These are phyloP conservation scores for Candida montana DNA, from an alignment of 805 yeast species.

Conservation along the genomic window DNA sequence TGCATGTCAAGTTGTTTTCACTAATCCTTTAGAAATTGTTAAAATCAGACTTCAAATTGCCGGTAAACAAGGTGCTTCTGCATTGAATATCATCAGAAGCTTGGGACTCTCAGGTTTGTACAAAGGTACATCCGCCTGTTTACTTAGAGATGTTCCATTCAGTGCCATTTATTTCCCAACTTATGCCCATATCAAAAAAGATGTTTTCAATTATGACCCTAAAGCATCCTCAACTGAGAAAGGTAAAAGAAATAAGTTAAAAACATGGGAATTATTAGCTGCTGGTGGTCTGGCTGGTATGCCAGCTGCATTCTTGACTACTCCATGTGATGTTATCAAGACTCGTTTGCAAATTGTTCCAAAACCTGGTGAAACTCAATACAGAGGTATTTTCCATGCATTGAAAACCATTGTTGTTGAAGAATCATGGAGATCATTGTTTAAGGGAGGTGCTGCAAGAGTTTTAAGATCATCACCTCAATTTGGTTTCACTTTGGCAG, in stretches of 20 bases:
- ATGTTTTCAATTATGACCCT: conserved; percentile 79
- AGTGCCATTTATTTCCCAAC: conserved; percentile 97
- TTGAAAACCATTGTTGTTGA: conserved; percentile 66
- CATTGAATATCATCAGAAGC: conserved; percentile 66
- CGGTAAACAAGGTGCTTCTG: conserved; percentile 59
- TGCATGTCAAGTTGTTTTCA: conserved; percentile 91
- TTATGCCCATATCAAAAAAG: conserved; percentile 86
- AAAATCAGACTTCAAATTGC: conserved; percentile 93
- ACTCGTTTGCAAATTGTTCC: conserved; percentile 88
- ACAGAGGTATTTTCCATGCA: conserved; percentile 75
- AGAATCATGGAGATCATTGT: conserved; percentile 82
- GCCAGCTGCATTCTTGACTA: conserved; percentile 94
- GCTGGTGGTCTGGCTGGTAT: conserved; percentile 97
- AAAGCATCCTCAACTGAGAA: conserved; percentile 33
- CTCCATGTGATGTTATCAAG: conserved; percentile 95
- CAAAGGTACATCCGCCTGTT: conserved; percentile 87
- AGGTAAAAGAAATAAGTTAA: conserved; percentile 52
- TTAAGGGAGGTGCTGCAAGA: conserved; percentile 96
- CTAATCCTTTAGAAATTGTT: conserved; percentile 94
- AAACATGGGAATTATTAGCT: conserved; percentile 75
- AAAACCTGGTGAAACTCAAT: conserved; percentile 68
- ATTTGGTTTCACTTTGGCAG: conserved; percentile 96
- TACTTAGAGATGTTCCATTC: conserved; percentile 93
- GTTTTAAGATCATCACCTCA: conserved; percentile 95
- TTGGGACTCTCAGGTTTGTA: conserved; percentile 83